Conservation (phyloP, 352 stramenopile genomes). For the Globisporangium camurandrum region DNA sequence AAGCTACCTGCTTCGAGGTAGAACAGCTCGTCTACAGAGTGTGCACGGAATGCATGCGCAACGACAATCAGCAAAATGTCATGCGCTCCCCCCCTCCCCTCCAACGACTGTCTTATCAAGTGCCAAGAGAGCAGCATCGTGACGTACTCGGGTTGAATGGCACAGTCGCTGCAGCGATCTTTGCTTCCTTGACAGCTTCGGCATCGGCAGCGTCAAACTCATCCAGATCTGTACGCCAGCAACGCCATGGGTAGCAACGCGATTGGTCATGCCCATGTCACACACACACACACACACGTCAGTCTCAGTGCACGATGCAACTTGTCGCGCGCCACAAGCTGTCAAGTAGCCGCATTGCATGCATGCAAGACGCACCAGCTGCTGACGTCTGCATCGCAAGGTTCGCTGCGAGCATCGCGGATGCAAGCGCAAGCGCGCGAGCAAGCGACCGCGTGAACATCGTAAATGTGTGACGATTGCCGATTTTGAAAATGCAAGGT, state of each 20-base stretch:
- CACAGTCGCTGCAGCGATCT: slow-evolving; percentile 2
- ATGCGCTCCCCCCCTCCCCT: no score
- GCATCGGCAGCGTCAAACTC: slow-evolving; percentile 40
- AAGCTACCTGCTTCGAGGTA: slow-evolving; percentile 37
- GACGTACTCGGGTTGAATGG: slow-evolving; percentile 14
- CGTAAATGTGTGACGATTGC: neutral
- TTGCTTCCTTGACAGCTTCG: slow-evolving; percentile 12
- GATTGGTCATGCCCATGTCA: no score
- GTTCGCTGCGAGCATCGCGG: slow-evolving; percentile 7
- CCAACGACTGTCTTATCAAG: no score
- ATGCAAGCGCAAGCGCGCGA: slow-evolving; percentile 10
- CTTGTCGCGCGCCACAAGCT: no score
- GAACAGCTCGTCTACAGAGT: slow-evolving; percentile 33
- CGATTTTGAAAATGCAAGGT: no score
- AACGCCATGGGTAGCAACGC: no score
- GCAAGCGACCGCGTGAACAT: slow-evolving; percentile 13
- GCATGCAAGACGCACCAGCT: neutral
- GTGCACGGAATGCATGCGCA: no score
- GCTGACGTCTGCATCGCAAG: slow-evolving; percentile 4
- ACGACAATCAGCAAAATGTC: no score
- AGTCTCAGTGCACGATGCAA: no score
- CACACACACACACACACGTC: slow-evolving; percentile 1
- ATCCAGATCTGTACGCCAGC: slow-evolving; percentile 15
- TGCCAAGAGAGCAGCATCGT: neutral
- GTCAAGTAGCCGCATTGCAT: neutral